Evolutionary conservation across 768 basidiomycete genomes (phyloP), one percentile per base, ranked within the genome.

Genomic region (Mycena vitilis): DNA sequence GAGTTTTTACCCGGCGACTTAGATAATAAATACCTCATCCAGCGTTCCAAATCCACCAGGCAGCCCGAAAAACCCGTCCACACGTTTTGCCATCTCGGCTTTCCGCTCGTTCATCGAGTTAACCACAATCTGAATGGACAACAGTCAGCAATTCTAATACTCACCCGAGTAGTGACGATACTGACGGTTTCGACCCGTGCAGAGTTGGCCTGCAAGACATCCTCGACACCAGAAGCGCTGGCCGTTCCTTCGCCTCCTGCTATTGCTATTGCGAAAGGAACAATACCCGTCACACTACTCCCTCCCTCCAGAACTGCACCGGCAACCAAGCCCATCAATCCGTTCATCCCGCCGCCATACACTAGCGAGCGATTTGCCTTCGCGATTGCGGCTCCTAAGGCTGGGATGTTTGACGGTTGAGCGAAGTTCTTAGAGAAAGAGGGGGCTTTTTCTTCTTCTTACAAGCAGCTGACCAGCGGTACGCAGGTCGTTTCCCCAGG

Each of bases 11-110:
- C 48, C 13, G n/a, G 51, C 65, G 30, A 52, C 38, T n/a, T 13
- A 15, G 20, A n/a, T n/a, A n/a, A n/a, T n/a, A n/a, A n/a, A n/a
- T n/a, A 91, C 93, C 87, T 98, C 97, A 79, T 99, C 97, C 69
- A 95, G 94, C 0, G 96, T 98, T 12, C 97, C 97, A 75, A 89
- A 98, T 0, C 97, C 97, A 20, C 97, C 97, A 2, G 97, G 96
- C 20, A 99, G 81, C 11, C 90, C 94, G 52, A 98, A 82, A 74
- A 99, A 99, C 0, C 90, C 96, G 20, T 86, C 85, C 0, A 88
- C 88, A 8, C 92, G 84, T 72, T 87, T 87, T 0, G 96, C 95
- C 96, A 99, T 98, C 76, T 93, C 89, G 12, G 92, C 84, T 75
- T 98, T 98, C n/a, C 96, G 89, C 73, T 96, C 90, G 68, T 93